Conservation (phyloP, 2,329 filamentous ascomycete species). For the Diaporthe citriasiana region DNA sequence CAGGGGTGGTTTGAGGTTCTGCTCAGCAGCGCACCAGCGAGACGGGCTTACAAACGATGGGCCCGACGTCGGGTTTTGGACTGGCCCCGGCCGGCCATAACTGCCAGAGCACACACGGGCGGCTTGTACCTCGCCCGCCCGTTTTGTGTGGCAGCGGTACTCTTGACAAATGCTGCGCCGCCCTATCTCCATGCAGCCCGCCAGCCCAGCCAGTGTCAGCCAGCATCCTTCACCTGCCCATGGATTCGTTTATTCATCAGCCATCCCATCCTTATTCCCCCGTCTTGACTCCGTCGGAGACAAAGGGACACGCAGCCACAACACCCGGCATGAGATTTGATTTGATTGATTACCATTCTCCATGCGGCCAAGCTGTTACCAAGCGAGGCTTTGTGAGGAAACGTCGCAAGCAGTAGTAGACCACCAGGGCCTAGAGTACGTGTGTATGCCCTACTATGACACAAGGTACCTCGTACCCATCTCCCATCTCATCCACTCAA, state of each 20-base stretch:
- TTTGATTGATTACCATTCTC: slow-evolving; percentile 18
- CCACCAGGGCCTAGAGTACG: too few relatives aligned
- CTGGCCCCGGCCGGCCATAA: slow-evolving; percentile 41
- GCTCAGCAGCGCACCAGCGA: slow-evolving; percentile 5
- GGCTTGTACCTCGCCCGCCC: slow-evolving; percentile 37
- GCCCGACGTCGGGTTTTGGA: slow-evolving; percentile 41
- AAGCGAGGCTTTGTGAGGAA: slow-evolving; percentile 34
- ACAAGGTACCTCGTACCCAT: slow-evolving; percentile 12
- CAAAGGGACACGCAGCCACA: slow-evolving; percentile 28
- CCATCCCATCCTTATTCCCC: slow-evolving; percentile 28
- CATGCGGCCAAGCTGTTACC: slow-evolving; percentile 25
- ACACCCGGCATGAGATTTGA: slow-evolving; percentile 3
- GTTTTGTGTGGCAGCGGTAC: slow-evolving; percentile 22
- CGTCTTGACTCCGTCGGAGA: slow-evolving; percentile 33
- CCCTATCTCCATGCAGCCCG: slow-evolving; percentile 33
- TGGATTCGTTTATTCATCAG: slow-evolving; percentile 20
- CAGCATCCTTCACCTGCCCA: slow-evolving; percentile 24
- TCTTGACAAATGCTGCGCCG: slow-evolving; percentile 38
- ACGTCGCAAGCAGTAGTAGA: not conserved
- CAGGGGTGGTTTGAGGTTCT: slow-evolving; percentile 21
- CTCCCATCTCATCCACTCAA: not conserved
- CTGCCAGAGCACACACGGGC: not conserved
- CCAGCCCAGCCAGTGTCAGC: slow-evolving; percentile 17
- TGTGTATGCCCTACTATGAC: not conserved
- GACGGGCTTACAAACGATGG: slow-evolving; percentile 40